phyloP scores from a whole-genome alignment of 441 rosid species.

The Euphorbia corollata region DNA sequence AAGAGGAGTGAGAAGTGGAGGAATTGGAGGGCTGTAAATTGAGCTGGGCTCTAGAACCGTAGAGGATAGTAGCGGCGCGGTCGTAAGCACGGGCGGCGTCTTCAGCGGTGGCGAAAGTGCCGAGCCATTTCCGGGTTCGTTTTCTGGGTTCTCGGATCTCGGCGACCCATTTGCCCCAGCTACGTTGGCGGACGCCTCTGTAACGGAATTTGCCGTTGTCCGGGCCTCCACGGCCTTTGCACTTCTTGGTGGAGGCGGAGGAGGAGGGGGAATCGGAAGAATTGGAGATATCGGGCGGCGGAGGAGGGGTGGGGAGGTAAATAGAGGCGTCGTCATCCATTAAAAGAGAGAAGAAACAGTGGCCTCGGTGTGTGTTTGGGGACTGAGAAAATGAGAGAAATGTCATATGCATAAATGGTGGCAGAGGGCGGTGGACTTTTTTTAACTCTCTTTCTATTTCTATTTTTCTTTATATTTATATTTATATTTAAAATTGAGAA shows the following conservation, averaged over 20 bases:
- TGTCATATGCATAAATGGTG: conserved; percentile 56
- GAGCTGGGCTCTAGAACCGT: conserved; percentile 83
- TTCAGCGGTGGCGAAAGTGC: conserved; percentile 85
- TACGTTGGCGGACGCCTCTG: conserved; percentile 83
- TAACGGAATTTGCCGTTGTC: conserved; percentile 79
- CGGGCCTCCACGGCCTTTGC: conserved; percentile 86
- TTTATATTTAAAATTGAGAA: no score
- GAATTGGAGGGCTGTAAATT: conserved; percentile 57
- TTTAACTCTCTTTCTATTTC: background rate
- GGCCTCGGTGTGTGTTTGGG: conserved; percentile 28
- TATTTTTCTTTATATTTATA: no score
- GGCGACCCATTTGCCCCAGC: conserved; percentile 99
- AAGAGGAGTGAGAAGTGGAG: conserved; percentile 25
- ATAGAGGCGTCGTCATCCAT: conserved; percentile 20
- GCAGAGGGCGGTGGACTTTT: conserved; percentile 52
- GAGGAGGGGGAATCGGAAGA: background rate
- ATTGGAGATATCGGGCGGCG: conserved; percentile 7
- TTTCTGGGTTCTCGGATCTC: conserved; percentile 94
- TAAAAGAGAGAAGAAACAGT: background rate
- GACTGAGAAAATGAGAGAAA: conserved; percentile 24
- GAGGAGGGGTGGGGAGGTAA: conserved; percentile 27
- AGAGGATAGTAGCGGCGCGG: conserved; percentile 78
- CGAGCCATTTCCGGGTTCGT: conserved; percentile 87
- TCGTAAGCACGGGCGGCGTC: conserved; percentile 94
- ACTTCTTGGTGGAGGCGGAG: conserved; percentile 28